Percentiles rank a stretch among this genome's conserved stretches.
phyloP scores from a whole-genome alignment of 2,329 filamentous ascomycete genomes.

The Diaporthe australafricana region DNA sequence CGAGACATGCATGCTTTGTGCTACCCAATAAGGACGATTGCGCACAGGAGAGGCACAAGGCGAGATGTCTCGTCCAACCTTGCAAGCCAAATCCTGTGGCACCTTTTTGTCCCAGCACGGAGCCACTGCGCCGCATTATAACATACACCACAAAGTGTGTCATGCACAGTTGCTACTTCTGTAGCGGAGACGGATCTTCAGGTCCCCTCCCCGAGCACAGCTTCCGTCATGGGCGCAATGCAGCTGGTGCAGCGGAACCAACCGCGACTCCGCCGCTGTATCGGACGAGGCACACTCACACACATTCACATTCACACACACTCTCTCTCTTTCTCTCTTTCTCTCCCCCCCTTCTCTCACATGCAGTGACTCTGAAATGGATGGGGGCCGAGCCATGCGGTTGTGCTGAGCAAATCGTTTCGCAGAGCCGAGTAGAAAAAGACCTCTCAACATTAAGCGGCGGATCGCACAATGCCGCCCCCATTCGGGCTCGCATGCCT shows the following conservation, averaged over 20 bases:
- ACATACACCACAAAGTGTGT: slow-evolving; percentile 18
- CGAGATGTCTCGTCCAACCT: slow-evolving; percentile 32
- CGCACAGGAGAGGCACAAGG: slow-evolving; percentile 37
- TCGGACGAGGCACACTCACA: slow-evolving; percentile 21
- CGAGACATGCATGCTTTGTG: slow-evolving; percentile 36
- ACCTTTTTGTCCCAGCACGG: slow-evolving; percentile 15
- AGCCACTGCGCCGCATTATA: slow-evolving; percentile 25
- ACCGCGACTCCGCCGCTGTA: slow-evolving; percentile 22
- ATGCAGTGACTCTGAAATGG: slow-evolving; percentile 2
- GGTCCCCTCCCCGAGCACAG: slow-evolving; percentile 9
- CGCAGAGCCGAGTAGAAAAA: slow-evolving; percentile 10
- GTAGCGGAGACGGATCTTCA: slow-evolving; percentile 18
- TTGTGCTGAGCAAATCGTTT: slow-evolving; percentile 3
- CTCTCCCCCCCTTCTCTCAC: too few species aligned
- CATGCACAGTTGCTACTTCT: slow-evolving; percentile 19
- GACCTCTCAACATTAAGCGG: slow-evolving; percentile 2
- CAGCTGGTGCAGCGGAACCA: slow-evolving; percentile 17
- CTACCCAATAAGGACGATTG: slow-evolving; percentile 31
- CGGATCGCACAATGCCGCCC: neutral
- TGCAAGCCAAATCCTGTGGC: slow-evolving; percentile 29
- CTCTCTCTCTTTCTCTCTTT: too few species aligned
- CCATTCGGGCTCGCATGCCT: neutral
- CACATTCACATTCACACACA: neutral
- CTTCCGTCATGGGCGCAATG: slow-evolving; percentile 20
- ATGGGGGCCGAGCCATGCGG: slow-evolving; percentile 22